These are phyloP conservation scores for Pelagophyceae sp. DNA, from an alignment of 352 stramenopile genomes.

Conservation along the genomic window DNA sequence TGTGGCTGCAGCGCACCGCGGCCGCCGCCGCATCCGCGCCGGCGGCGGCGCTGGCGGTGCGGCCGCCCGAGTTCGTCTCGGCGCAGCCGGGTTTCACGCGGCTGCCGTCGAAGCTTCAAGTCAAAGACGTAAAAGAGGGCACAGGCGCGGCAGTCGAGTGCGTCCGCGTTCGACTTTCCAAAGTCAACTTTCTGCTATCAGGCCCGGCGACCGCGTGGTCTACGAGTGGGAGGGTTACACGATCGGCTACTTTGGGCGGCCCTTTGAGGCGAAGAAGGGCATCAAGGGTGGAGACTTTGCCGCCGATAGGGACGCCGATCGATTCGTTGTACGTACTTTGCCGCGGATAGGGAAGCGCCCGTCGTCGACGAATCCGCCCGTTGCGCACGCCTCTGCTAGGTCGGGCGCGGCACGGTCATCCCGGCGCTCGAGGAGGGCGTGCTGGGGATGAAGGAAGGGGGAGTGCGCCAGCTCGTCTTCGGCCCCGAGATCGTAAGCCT, in stretches of 20 bases:
- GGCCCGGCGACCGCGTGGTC: conserved; percentile 47
- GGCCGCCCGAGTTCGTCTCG: conserved; percentile 10
- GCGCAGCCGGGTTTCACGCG: background rate
- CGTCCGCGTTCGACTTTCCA: background rate
- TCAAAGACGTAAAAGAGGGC: conserved; percentile 1
- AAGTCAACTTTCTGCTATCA: background rate
- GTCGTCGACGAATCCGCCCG: conserved; percentile 4
- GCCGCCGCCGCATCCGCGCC: too few species aligned
- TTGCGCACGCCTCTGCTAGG: too few species aligned
- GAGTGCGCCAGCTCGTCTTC: conserved; percentile 51
- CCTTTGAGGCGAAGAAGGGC: conserved; percentile 54
- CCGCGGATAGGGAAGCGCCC: conserved; percentile 34
- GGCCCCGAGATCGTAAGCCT: conserved; percentile 38
- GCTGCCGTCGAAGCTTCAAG: background rate
- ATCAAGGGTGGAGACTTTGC: conserved; percentile 52
- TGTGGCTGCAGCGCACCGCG: background rate
- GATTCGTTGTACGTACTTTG: too few species aligned
- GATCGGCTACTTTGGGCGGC: conserved; percentile 57
- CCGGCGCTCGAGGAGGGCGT: conserved; percentile 46
- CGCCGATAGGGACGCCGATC: conserved; percentile 50
- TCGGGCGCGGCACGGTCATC: conserved; percentile 1
- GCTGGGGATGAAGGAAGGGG: conserved; percentile 44
- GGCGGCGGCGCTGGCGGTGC: background rate
- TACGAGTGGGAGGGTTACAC: conserved; percentile 62
- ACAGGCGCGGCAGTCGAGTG: background rate